Conservation (phyloP, 2,329 filamentous ascomycete species). For the Cucurbitaria berberidis region DNA sequence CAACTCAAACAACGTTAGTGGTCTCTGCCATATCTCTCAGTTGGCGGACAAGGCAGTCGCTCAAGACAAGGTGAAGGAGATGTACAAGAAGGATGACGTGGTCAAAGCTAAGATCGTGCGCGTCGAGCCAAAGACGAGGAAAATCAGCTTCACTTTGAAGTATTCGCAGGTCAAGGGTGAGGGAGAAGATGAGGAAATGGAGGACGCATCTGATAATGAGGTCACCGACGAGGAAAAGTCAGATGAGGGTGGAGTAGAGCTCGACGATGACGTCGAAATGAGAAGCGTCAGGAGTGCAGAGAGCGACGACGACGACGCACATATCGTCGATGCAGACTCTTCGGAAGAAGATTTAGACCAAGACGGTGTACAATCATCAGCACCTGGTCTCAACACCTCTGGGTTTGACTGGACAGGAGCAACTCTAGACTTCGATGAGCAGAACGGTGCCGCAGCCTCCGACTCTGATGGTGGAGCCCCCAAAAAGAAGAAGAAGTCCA, state of each 20-base stretch:
- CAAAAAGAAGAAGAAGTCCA: conserved; percentile 72
- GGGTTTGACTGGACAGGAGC: conserved; percentile 90
- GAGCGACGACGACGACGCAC: conserved; percentile 43
- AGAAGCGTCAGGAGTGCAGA: conserved; percentile 51
- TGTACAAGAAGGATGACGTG: conserved; percentile 88
- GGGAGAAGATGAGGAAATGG: conserved; percentile 50
- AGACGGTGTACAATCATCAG: conserved; percentile 27
- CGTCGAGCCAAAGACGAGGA: conserved; percentile 74
- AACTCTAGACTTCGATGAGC: conserved; percentile 58
- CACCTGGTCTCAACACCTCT: conserved; percentile 68
- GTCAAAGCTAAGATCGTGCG: conserved; percentile 91
- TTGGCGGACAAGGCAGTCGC: conserved; percentile 84
- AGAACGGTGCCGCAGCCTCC: conserved; percentile 59
- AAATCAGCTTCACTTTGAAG: conserved; percentile 89
- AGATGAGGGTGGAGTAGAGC: conserved; percentile 51
- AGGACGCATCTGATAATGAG: conserved; percentile 44
- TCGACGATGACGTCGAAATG: conserved; percentile 52
- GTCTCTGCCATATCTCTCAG: conserved; percentile 88
- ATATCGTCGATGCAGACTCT: conserved; percentile 42
- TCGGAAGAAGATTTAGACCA: conserved; percentile 42
- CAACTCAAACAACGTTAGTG: conserved; percentile 85
- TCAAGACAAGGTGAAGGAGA: conserved; percentile 85
- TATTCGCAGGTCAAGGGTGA: conserved; percentile 82
- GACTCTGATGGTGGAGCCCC: conserved; percentile 58
- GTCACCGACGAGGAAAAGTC: conserved; percentile 33